Base-by-base conservation (phyloP, 176 grass and related monocot genomes). In the Avena atlantica region DNA sequence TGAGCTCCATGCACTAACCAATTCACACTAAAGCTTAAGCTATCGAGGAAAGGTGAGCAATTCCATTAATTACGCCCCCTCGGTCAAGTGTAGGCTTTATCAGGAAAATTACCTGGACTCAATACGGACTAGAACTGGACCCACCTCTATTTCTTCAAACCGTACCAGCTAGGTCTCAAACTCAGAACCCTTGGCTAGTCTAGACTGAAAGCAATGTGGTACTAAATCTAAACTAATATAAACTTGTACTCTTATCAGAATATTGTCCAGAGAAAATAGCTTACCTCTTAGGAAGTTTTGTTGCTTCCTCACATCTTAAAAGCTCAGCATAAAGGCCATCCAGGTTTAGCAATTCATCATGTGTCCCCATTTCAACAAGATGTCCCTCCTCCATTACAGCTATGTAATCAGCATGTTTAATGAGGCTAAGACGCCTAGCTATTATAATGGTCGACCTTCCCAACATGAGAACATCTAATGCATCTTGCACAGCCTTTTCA, bases 401-500 rank as follows among this genome's bases (percentile, higher is more conserved):
- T 86, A 96, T 99, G 74, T 96, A 99, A 88, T 99, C 97, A 83
- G 97, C 97, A 76, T 99, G 96, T 81, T 93, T 94, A 70, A 99
- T 99, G 61, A 99, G 92, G 73, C 87, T 92, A 80, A 99, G 94
- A 57, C 97, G 94, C 76, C 97, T 94, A 82, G 97, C 97, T 87
- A 99, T 99, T 96, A 99, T 99, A 87, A 99, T 99, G 65, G 97
- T 99, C 65, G 97, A 99, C 50, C 97, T 96, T 87, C 97, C 97
- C 55, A 99, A 75, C 97, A 99, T 99, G 50, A 99, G 94, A 97
- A 99, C 91, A 94, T 99, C 97, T 36, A 99, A 86, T 64, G 97
- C 97, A 82, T 89, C 94, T 82, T 99, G 97, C 40, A 99, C 97
- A 85, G 94, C 89, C 36, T 91, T 99, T 90, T 99, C 97, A 85